These are phyloP conservation scores for Claviceps citrina DNA, from an alignment of 2,329 filamentous ascomycete genomes.

Conservation along the genomic window DNA sequence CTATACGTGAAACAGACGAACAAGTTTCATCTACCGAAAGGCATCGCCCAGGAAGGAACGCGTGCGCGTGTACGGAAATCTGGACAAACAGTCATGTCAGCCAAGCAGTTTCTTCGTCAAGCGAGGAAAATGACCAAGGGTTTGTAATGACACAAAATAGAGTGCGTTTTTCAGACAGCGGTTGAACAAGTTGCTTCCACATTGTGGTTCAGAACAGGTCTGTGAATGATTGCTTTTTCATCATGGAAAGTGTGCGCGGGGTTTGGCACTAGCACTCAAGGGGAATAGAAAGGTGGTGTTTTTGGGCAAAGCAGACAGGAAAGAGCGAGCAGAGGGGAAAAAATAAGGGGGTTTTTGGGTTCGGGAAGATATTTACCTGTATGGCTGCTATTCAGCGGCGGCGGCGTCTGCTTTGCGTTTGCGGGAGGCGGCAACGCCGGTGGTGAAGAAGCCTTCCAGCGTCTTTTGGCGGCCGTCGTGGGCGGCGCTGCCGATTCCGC, in stretches of 20 bases:
- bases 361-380: too few species aligned
- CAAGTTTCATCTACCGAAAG: too few species aligned
- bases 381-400: too few species aligned
- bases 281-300: conserved; percentile 1
- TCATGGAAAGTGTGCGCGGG: conserved; percentile 31
- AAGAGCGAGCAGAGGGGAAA: too few species aligned
- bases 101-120: too few species aligned
- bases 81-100: too few species aligned
- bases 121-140: not conserved
- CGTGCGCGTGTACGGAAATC: too few species aligned
- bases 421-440: conserved; percentile 6
- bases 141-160: too few species aligned
- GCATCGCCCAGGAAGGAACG: too few species aligned
- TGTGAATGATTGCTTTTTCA: conserved; percentile 58
- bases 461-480: conserved; percentile 64
- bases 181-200: conserved; percentile 64
- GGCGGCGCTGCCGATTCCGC: conserved; percentile 64
- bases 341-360: too few species aligned
- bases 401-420: conserved; percentile 4
- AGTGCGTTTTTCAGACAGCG: conserved; percentile 56
- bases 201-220: conserved; percentile 66
- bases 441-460: conserved; percentile 68
- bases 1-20: too few species aligned
- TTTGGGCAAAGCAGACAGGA: too few species aligned
- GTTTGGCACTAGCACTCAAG: conserved; percentile 4